phyloP scores from a whole-genome alignment of 148 eudicot genomes.

The Rhododendron kiyosumense region DNA sequence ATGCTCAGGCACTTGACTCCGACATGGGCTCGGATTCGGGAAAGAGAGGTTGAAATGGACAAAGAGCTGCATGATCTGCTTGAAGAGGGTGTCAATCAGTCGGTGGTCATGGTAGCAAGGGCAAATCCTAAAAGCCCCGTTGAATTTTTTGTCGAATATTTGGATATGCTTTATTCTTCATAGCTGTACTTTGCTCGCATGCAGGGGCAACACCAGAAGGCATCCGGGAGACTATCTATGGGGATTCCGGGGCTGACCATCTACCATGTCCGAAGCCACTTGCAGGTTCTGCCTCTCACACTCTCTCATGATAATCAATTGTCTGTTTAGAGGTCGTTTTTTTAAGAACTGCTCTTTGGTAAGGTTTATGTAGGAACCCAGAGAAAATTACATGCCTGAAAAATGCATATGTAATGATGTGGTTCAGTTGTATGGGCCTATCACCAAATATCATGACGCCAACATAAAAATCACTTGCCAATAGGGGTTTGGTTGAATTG shows the following conservation, averaged over 20 bases:
- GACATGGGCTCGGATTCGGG: slow-evolving; percentile 27
- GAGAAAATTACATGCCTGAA: background rate
- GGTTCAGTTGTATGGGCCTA: background rate
- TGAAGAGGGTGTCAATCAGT: slow-evolving; percentile 45
- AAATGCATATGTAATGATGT: background rate
- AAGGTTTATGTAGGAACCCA: background rate
- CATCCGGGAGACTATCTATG: slow-evolving; percentile 31
- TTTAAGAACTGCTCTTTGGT: background rate
- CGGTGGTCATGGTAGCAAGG: slow-evolving; percentile 50
- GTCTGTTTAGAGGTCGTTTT: slow-evolving; percentile 36
- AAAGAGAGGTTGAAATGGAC: slow-evolving; percentile 50
- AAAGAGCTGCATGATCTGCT: slow-evolving; percentile 36
- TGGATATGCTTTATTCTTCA: background rate
- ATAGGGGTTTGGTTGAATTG: background rate
- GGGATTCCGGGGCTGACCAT: slow-evolving; percentile 39
- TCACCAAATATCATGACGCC: background rate
- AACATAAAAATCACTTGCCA: background rate
- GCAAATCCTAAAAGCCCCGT: background rate
- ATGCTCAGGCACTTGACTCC: slow-evolving; percentile 6
- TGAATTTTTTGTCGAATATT: background rate
- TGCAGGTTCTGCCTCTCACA: background rate
- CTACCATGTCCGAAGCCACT: slow-evolving; percentile 28
- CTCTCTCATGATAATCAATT: slow-evolving; percentile 19
- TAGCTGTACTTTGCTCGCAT: background rate
- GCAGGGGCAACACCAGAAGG: slow-evolving; percentile 51